These are phyloP conservation scores for Hsuehochloa calcarea DNA, from an alignment of 176 grass and related monocot species.

Conservation along the genomic window DNA sequence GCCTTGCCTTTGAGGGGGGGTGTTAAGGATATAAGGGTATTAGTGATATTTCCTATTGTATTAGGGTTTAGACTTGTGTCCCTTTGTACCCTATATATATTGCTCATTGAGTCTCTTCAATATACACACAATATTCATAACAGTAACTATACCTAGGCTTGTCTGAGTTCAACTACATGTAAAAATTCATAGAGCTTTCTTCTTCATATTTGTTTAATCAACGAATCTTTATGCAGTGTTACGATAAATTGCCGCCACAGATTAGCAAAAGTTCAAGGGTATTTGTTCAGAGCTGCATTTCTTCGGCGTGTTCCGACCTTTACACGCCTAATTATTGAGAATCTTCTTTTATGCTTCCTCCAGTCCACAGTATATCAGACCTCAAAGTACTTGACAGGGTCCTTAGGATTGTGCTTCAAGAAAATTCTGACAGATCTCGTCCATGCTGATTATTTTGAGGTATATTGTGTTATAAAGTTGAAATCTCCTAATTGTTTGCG, in stretches of 20 bases:
- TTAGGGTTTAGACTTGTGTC: no score
- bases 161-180: neutral
- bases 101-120: no score
- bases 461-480: constrained; percentile 31
- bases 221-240: constrained; percentile 53
- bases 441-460: constrained; percentile 98
- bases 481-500: neutral
- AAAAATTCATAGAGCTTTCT: neutral
- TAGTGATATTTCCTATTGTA: no score
- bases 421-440: constrained; percentile 93
- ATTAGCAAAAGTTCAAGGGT: constrained; percentile 95
- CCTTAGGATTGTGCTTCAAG: constrained; percentile 83
- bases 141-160: neutral
- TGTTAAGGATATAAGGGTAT: no score
- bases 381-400: constrained; percentile 86
- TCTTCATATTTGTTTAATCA: neutral
- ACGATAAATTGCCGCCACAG: constrained; percentile 76
- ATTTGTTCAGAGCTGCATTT: constrained; percentile 84
- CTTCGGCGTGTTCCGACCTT: constrained; percentile 82
- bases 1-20: no score
- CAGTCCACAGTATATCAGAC: constrained; percentile 80
- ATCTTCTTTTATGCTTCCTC: constrained; percentile 89
- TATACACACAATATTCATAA: no score
- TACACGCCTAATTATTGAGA: constrained; percentile 78
- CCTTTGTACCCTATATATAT: no score